Evolutionary conservation across 2,329 filamentous ascomycete genomes (phyloP).

Genomic region (Nemania serpens): DNA sequence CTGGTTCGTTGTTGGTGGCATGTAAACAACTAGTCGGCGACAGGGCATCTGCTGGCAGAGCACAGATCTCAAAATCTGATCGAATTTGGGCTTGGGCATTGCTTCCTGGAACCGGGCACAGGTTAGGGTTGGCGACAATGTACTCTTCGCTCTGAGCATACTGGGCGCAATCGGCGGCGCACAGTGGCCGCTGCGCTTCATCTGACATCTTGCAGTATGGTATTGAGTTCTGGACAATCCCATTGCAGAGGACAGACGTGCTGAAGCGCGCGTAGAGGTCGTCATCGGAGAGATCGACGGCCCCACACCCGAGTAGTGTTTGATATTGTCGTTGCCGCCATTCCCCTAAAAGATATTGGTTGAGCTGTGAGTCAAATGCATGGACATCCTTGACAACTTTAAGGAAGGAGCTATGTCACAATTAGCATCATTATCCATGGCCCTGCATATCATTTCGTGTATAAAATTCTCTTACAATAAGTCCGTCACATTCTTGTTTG

Average conservation of each 20-base stretch:
- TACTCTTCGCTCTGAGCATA: slow-evolving; percentile 88
- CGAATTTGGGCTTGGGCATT: slow-evolving; percentile 78
- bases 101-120: slow-evolving; percentile 70
- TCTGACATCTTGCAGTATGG: slow-evolving; percentile 67
- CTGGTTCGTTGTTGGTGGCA: slow-evolving; percentile 77
- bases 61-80: slow-evolving; percentile 90
- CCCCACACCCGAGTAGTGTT: slow-evolving; percentile 77
- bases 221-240: slow-evolving; percentile 89
- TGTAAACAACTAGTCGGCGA: slow-evolving; percentile 73
- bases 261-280: slow-evolving; percentile 92
- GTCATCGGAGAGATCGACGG: slow-evolving; percentile 75
- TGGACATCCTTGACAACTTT: slow-evolving; percentile 74
- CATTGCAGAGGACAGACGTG: slow-evolving; percentile 88
- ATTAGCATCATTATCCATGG: slow-evolving; percentile 17
- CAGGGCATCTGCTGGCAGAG: slow-evolving; percentile 79
- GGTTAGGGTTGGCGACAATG: slow-evolving; percentile 72
- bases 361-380: slow-evolving; percentile 78
- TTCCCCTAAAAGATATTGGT: slow-evolving; percentile 70
- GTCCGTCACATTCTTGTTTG: slow-evolving; percentile 37
- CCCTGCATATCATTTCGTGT: slow-evolving; percentile 18
- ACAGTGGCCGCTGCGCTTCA: slow-evolving; percentile 73
- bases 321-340: slow-evolving; percentile 85
- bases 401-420: slow-evolving; percentile 73
- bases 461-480: slow-evolving; percentile 33
- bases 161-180: slow-evolving; percentile 86